Evolutionary conservation across 78 protist species (phyloP), one percentile per base, ranked within the genome.

Genomic region (Monosiga brevicollis): DNA sequence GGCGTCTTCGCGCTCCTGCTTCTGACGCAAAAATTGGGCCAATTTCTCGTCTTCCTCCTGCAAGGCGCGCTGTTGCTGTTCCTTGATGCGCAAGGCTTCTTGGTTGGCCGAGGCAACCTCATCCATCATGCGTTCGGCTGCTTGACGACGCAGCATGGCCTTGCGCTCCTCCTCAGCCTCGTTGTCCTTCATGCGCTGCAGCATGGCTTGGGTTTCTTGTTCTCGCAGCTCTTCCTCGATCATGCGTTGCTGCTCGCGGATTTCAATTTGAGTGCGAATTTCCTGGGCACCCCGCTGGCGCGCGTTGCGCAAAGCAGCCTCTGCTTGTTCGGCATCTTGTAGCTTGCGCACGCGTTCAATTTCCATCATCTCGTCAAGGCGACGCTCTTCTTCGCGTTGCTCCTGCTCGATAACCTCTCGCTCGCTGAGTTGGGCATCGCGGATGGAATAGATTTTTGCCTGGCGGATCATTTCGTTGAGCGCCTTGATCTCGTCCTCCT

Each of bases 351-450:
- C 74, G 37, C 92, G 89, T 74, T 85, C 89, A 1, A 29, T 9
- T 73, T 89, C 92, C 92, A 89, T 89, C 41, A 71, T 22, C 24
- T 9, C 32, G 74, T 73, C 88, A 24, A 80, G 43, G 34, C 78
- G 76, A 32, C 35, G 1, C 73, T 89, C 87, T n/a, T 62, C 78
- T 43, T 85, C 92, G 0, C 42, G 70, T 11, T 35, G 26, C 74
- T 84, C 88, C 42, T 40, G 23, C 72, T 10, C 23, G 39, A 84
- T 41, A 35, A 80, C 42, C 25, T 2, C 41, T 79, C 81, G 80
- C 81, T 88, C 85, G 24, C 26, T 0, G 38, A 85, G 38, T 81
- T 89, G 92, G 10, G 87, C 87, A 25, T 89, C 92, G 42, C 92
- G 86, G 36, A 89, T 79, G 38, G 92, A 82, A 32, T 83, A 88